Conservation (phyloP, 495 filamentous ascomycete genomes). For the Penicillium maclennaniae region DNA sequence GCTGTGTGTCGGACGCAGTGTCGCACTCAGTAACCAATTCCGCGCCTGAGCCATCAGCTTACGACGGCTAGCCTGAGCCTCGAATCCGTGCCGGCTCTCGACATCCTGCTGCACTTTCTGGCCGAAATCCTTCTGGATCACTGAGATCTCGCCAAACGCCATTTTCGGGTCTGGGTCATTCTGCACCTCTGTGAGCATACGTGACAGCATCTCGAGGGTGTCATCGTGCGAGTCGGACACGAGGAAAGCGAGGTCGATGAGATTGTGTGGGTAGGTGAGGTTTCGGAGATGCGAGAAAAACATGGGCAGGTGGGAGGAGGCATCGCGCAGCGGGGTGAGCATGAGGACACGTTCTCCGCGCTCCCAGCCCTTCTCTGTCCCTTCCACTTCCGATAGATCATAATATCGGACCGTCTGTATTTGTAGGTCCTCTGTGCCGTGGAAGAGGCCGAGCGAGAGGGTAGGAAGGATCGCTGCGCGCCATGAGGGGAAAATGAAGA, state of each 20-base stretch:
- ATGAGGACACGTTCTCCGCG: conserved; percentile 91
- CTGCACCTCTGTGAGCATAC: conserved; percentile 77
- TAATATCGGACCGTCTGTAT: conserved; percentile 95
- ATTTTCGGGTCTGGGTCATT: conserved; percentile 68
- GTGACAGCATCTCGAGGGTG: conserved; percentile 71
- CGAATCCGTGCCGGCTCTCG: conserved; percentile 95
- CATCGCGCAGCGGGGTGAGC: conserved; percentile 92
- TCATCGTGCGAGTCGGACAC: conserved; percentile 96
- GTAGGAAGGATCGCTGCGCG: conserved; percentile 60
- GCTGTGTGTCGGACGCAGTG: conserved; percentile 88
- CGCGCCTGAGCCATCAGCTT: conserved; percentile 98
- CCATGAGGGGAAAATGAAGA: conserved; percentile 65
- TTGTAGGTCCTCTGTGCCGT: conserved; percentile 64
- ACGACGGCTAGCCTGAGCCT: conserved; percentile 86
- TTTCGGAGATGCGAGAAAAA: conserved; percentile 96
- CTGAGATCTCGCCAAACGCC: conserved; percentile 93
- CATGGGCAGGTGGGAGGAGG: conserved; percentile 90
- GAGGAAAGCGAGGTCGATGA: conserved; percentile 94
- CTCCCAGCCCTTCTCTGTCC: conserved; percentile 89
- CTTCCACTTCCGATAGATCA: conserved; percentile 86
- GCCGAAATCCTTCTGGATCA: conserved; percentile 98
- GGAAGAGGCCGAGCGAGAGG: conserved; percentile 68
- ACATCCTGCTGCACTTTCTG: conserved; percentile 98
- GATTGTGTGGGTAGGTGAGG: conserved; percentile 94
- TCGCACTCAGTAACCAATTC: conserved; percentile 95